Evolutionary conservation across 352 stramenopile species (phyloP).

Genomic region (Phytophthora pluvialis): DNA sequence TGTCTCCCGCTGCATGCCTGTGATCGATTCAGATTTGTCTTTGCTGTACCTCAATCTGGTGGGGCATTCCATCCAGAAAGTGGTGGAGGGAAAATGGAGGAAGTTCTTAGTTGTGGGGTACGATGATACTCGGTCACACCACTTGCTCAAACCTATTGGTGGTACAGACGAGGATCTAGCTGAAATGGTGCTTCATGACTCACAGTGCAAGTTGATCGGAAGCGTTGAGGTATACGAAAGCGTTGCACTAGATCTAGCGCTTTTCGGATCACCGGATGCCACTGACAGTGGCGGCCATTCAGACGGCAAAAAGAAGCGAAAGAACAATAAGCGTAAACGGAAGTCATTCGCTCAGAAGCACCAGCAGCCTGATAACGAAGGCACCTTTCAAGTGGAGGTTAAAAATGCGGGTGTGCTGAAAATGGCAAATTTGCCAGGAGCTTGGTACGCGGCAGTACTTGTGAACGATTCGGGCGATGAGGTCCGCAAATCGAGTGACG

Average conservation of each 20-base stretch:
- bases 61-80: constrained; percentile 75
- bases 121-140: constrained; percentile 55
- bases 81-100: constrained; percentile 82
- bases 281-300: constrained; percentile 3
- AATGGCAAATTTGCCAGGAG: constrained; percentile 49
- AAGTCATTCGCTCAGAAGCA: constrained; percentile 37
- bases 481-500: constrained; percentile 12
- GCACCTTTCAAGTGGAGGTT: constrained; percentile 56
- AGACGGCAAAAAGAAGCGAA: constrained; percentile 64
- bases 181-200: constrained; percentile 83
- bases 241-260: constrained; percentile 48
- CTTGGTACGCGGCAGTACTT: constrained; percentile 69
- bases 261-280: constrained; percentile 51
- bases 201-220: constrained; percentile 66
- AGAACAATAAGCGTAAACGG: constrained; percentile 67
- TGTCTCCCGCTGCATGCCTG: constrained; percentile 65
- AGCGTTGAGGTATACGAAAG: constrained; percentile 59
- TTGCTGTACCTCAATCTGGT: constrained; percentile 73
- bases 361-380: constrained; percentile 22
- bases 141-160: constrained; percentile 67
- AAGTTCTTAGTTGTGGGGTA: constrained; percentile 79
- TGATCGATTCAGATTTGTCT: constrained; percentile 57
- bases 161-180: constrained; percentile 44
- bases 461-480: constrained; percentile 25
- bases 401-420: constrained; percentile 45